These are phyloP conservation scores for Blastomyces parvus DNA, from an alignment of 2,329 filamentous ascomycete species.

Conservation along the genomic window DNA sequence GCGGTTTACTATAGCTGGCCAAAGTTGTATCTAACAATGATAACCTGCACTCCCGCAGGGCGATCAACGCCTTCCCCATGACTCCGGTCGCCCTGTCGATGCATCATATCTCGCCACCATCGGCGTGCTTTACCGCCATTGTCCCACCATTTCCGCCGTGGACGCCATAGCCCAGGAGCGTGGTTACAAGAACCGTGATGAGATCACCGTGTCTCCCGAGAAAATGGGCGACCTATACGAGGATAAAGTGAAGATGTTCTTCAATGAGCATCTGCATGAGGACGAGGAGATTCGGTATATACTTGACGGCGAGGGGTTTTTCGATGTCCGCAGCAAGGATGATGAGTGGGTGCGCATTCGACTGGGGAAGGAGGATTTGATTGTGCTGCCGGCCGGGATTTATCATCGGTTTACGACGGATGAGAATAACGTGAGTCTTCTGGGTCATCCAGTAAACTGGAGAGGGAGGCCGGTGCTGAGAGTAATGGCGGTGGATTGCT, in stretches of 20 bases:
- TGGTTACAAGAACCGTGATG: conserved; percentile 88
- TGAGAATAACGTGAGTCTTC: conserved; percentile 65
- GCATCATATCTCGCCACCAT: conserved; percentile 58
- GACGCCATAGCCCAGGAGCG: conserved; percentile 64
- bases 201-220: conserved; percentile 77
- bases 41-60: conserved; percentile 46
- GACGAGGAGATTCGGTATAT: conserved; percentile 98
- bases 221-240: conserved; percentile 84
- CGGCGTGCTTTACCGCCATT: conserved; percentile 70
- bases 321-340: conserved; percentile 73
- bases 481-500: neutral
- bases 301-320: conserved; percentile 76
- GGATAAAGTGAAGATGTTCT: conserved; percentile 87
- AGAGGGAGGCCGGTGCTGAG: neutral
- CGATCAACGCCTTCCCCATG: conserved; percentile 85
- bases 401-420: conserved; percentile 98
- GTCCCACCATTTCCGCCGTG: conserved; percentile 56
- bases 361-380: conserved; percentile 77
- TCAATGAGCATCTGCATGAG: conserved; percentile 91
- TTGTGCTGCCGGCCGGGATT: conserved; percentile 88
- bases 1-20: neutral
- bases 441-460: neutral
- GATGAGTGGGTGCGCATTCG: conserved; percentile 85
- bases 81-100: conserved; percentile 64
- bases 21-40: neutral